Conservation (phyloP, 768 basidiomycete genomes). For the Daedaleopsis sinensis region DNA sequence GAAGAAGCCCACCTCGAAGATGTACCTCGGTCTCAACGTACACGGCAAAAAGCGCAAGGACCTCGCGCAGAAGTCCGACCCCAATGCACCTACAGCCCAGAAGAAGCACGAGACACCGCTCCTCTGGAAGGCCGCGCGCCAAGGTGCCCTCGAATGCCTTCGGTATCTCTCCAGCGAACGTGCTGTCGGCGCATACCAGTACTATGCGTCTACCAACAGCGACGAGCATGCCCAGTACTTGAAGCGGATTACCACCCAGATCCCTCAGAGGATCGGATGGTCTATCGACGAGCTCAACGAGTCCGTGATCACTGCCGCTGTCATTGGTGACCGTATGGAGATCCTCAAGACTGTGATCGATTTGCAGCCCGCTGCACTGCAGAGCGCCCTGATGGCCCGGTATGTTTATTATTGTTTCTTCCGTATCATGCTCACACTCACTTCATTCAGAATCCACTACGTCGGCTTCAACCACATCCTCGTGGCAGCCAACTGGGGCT, state of each 20-base stretch:
- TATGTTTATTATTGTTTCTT: constrained; percentile 23
- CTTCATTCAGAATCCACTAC: background rate
- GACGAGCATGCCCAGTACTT: constrained; percentile 47
- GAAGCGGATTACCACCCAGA: constrained; percentile 39
- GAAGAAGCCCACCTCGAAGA: constrained; percentile 37
- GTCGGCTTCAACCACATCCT: constrained; percentile 47
- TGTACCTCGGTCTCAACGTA: constrained; percentile 62
- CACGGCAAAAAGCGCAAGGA: constrained; percentile 66
- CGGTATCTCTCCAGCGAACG: constrained; percentile 51
- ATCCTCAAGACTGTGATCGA: constrained; percentile 48
- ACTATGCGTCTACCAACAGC: constrained; percentile 47
- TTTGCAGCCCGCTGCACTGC: constrained; percentile 45
- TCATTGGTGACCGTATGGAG: constrained; percentile 40
- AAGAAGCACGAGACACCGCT: constrained; percentile 22
- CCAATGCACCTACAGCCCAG: constrained; percentile 36
- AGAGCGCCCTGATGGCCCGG: constrained; percentile 45
- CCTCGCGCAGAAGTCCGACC: constrained; percentile 53
- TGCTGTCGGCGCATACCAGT: constrained; percentile 53
- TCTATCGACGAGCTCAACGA: constrained; percentile 48
- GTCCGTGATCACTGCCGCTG: constrained; percentile 51
- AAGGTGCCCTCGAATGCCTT: constrained; percentile 37
- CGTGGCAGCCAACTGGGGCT: constrained; percentile 40
- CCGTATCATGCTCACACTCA: background rate
- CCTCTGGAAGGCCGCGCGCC: constrained; percentile 48
- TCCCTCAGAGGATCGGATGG: constrained; percentile 58